Conservation (phyloP, 2,329 filamentous ascomycete species). For the Colletotrichum nymphaeae region DNA sequence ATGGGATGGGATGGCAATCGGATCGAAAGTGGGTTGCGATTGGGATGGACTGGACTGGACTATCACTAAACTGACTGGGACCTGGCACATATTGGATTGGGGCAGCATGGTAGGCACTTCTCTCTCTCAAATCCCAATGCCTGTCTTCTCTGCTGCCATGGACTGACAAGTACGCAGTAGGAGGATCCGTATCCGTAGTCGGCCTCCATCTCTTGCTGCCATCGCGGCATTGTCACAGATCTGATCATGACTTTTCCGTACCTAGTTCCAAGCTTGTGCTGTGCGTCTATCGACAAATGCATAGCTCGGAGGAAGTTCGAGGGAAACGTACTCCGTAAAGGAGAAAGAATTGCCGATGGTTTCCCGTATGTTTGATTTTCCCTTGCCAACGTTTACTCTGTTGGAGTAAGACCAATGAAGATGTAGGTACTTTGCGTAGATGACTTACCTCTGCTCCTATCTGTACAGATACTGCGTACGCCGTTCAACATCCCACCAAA, state of each 20-base stretch:
- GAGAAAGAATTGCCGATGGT: neutral
- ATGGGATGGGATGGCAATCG: slow-evolving; percentile 17
- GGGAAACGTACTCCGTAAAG: neutral
- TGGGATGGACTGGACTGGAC: neutral
- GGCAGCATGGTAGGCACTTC: neutral
- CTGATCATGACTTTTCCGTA: neutral
- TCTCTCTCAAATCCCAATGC: neutral
- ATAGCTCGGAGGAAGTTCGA: slow-evolving; percentile 13
- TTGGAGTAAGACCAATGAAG: neutral
- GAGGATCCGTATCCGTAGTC: neutral
- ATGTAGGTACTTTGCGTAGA: neutral
- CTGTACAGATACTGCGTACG: neutral
- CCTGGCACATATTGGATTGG: neutral
- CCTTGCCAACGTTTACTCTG: neutral
- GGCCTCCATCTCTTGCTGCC: neutral
- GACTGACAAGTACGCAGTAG: neutral
- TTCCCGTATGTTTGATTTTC: neutral
- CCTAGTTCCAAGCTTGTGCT: slow-evolving; percentile 3
- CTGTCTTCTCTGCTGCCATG: neutral
- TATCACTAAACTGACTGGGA: neutral
- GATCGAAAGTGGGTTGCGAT: slow-evolving; percentile 5
- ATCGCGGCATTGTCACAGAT: neutral
- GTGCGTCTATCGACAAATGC: neutral
- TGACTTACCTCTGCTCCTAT: neutral
- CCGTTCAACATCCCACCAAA: neutral